Evolutionary conservation across 2,329 filamentous ascomycete species (phyloP).

Genomic region (Talaromyces funiculosus): DNA sequence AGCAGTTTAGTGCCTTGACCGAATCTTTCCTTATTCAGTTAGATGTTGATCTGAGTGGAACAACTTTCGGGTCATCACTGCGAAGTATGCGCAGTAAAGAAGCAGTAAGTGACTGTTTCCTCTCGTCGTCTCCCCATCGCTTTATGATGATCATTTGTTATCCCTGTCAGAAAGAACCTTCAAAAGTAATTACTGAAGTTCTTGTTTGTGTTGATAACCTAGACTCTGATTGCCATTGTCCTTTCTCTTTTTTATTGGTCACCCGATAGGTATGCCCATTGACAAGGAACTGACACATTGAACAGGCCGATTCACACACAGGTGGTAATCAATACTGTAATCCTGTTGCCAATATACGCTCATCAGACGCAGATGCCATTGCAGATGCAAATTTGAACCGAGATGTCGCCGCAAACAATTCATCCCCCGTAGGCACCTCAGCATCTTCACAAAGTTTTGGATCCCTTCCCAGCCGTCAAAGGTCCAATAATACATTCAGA

Average conservation of each 20-base stretch:
- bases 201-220: slow-evolving; percentile 62
- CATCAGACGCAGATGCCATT: background rate
- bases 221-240: slow-evolving; percentile 57
- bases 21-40: slow-evolving; percentile 93
- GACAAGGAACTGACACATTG: background rate
- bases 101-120: slow-evolving; percentile 7
- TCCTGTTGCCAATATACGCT: background rate
- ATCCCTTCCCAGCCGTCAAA: slow-evolving; percentile 25
- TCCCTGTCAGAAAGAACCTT: slow-evolving; percentile 87
- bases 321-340: background rate
- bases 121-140: slow-evolving; percentile 18
- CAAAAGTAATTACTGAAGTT: slow-evolving; percentile 28
- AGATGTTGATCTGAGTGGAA: slow-evolving; percentile 77
- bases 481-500: slow-evolving; percentile 12
- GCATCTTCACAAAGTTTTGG: slow-evolving; percentile 3
- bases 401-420: background rate
- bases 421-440: slow-evolving; percentile 7
- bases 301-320: background rate
- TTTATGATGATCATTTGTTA: slow-evolving; percentile 75
- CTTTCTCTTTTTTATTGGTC: background rate
- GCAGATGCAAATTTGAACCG: background rate
- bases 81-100: slow-evolving; percentile 15
- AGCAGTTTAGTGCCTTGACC: slow-evolving; percentile 80
- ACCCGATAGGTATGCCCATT: background rate
- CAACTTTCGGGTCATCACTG: slow-evolving; percentile 22